A percentile compares a stretch with the other conserved stretches of the same genome.
Evolutionary conservation across 2,329 filamentous ascomycete species (phyloP).

Genomic region (Phaeophleospora eucalypticola): DNA sequence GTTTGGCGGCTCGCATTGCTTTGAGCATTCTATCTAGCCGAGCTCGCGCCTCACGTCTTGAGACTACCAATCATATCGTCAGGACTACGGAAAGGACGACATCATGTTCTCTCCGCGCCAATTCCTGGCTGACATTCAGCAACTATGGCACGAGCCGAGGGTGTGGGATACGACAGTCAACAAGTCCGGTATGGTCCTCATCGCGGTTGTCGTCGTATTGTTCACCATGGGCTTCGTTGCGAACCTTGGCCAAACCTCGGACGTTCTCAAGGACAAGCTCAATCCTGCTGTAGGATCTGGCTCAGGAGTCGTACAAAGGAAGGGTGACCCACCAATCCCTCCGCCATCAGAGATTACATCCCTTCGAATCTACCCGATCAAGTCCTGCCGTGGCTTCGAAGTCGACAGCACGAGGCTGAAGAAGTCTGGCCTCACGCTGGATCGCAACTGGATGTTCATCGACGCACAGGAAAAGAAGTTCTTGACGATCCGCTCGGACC

Average conservation of each 20-base stretch:
- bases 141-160: not conserved
- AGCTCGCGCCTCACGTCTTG: no score
- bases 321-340: constrained; percentile 30
- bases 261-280: constrained; percentile 14
- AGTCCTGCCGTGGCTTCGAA: constrained; percentile 61
- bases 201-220: constrained; percentile 24
- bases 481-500: constrained; percentile 58
- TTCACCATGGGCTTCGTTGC: constrained; percentile 24
- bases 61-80: no score
- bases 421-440: constrained; percentile 56
- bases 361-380: constrained; percentile 60
- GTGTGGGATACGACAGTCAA: constrained; percentile 4
- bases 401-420: constrained; percentile 50
- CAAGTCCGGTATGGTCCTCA: constrained; percentile 22
- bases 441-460: constrained; percentile 65
- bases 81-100: not conserved
- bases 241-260: constrained; percentile 18
- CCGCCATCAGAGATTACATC: constrained; percentile 42
- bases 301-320: constrained; percentile 20
- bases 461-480: constrained; percentile 51
- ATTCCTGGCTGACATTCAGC: constrained; percentile 3
- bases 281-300: constrained; percentile 21
- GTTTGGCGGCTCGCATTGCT: no score
- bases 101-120: constrained; percentile 2
- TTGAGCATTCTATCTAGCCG: no score